Evolutionary conservation across 768 basidiomycete species (phyloP), one percentile per base, ranked within the genome.

Genomic region (Hydnomerulius pinastri): DNA sequence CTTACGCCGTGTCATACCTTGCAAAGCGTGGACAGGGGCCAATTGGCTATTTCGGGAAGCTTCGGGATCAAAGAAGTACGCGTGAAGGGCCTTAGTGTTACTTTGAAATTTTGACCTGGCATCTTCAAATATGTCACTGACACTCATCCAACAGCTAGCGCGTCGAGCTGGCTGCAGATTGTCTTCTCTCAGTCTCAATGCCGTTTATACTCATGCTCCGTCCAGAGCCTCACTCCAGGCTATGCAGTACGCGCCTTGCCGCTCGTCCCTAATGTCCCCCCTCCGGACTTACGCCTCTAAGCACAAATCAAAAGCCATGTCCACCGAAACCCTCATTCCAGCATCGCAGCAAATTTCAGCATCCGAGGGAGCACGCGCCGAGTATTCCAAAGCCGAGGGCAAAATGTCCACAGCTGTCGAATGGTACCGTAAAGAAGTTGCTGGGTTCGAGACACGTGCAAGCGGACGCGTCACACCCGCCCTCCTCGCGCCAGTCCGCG

Each of bases 371-470:
- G 73, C 83, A 6, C 77, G 73, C 30, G 71, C 75, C 10, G 87
- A 89, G 61, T 87, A 87, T 56, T 66, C 73, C 28, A 86, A 82
- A 57, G 70, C 82, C 0, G 85, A 86, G 54, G 65, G 73, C 6
- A 79, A 79, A 53, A 92, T 93, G 88, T 62, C 70, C 28, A 64
- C 73, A 2, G 73, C 78, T 4, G 76, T 87, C n/a, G 87, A 88
- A 18, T 85, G 84, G 81, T 87, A 81, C 74, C 76, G 82, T 48
- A 88, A 87, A 54, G 88, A 90, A 60, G 85, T 88, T 43, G 83
- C 85, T n/a, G 75, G 70, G 15, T 71, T 84, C 18, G 87, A 90
- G 67, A 79, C 77, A 18, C 83, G 90, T 12, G 87, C 86, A 1
- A 81, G 75, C 46, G 91, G 91, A 25, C 85, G 89, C 23, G 78